These are phyloP conservation scores for Petrea volubilis DNA, from an alignment of 257 asterid species.

Conservation along the genomic window DNA sequence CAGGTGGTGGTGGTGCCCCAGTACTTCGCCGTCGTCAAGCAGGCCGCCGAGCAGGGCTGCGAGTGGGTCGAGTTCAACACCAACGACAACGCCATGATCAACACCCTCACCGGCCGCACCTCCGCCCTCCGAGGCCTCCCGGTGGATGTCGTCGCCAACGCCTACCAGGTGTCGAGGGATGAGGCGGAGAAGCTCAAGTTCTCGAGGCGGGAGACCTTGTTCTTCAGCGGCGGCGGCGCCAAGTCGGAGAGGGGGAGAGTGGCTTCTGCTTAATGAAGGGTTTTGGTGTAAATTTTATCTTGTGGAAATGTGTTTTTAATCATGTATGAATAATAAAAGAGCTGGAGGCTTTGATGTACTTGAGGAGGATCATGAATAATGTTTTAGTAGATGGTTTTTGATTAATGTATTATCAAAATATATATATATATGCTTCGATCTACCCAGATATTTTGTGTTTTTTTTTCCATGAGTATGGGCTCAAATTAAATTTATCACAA, in stretches of 20 bases:
- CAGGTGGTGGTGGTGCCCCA: constrained; percentile 69
- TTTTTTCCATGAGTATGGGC: too few relatives aligned
- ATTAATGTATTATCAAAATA: too few relatives aligned
- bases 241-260: constrained; percentile 20
- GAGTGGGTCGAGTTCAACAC: constrained; percentile 85
- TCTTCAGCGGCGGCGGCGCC: constrained; percentile 37
- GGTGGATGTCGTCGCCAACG: constrained; percentile 45
- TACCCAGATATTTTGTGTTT: too few relatives aligned
- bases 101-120: constrained; percentile 66
- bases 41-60: constrained; percentile 50
- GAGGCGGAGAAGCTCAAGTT: constrained; percentile 62
- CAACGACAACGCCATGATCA: constrained; percentile 65
- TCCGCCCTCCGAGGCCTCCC: constrained; percentile 67
- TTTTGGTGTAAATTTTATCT: not conserved
- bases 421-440: too few relatives aligned
- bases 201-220: constrained; percentile 49
- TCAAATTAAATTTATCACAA: too few relatives aligned
- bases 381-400: too few relatives aligned
- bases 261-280: constrained; percentile 19
- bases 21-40: constrained; percentile 59
- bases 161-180: constrained; percentile 47
- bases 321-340: not conserved
- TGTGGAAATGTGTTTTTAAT: too few relatives aligned
- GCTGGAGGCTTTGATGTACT: not conserved
- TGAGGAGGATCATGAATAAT: not conserved